phyloP scores from a whole-genome alignment of 73 alveolate genomes.

The Paramecium caudatum region DNA sequence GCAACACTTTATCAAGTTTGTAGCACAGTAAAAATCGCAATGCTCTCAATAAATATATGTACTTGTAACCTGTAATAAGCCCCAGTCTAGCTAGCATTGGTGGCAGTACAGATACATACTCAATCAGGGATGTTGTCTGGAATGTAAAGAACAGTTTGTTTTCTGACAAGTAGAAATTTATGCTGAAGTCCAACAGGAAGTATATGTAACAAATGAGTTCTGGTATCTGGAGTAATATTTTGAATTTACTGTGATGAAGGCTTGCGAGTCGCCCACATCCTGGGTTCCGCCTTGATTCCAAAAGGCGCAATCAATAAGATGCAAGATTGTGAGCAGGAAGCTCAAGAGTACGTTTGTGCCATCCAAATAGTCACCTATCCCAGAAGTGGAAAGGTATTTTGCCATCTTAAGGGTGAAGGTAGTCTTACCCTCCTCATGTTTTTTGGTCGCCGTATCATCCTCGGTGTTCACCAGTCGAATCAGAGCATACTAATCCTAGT shows the following conservation, averaged over 20 bases:
- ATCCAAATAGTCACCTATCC: slow-evolving; percentile 34
- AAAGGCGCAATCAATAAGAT: slow-evolving; percentile 60
- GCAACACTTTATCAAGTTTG: slow-evolving; percentile 79
- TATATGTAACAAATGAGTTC: slow-evolving; percentile 31
- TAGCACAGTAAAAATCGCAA: slow-evolving; percentile 77
- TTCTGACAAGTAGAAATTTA: slow-evolving; percentile 80
- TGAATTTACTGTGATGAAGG: background rate
- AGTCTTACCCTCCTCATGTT: slow-evolving; percentile 30
- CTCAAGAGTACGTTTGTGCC: background rate
- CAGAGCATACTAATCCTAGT: background rate
- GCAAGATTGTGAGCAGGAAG: slow-evolving; percentile 22
- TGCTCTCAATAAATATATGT: slow-evolving; percentile 79
- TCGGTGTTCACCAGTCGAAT: background rate
- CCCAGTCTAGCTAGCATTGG: slow-evolving; percentile 79
- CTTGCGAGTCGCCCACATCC: background rate
- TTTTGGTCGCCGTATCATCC: background rate
- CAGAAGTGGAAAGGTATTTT: slow-evolving; percentile 23
- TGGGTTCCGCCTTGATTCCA: slow-evolving; percentile 40
- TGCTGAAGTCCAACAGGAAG: slow-evolving; percentile 74
- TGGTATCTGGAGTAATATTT: slow-evolving; percentile 24
- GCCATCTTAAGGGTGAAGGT: slow-evolving; percentile 22
- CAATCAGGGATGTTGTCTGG: slow-evolving; percentile 65
- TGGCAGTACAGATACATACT: slow-evolving; percentile 82
- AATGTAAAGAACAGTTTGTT: slow-evolving; percentile 77
- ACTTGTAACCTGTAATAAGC: slow-evolving; percentile 55